These are phyloP conservation scores for Alternaria sp. DNA, from an alignment of 2,329 filamentous ascomycete species.

Conservation along the genomic window DNA sequence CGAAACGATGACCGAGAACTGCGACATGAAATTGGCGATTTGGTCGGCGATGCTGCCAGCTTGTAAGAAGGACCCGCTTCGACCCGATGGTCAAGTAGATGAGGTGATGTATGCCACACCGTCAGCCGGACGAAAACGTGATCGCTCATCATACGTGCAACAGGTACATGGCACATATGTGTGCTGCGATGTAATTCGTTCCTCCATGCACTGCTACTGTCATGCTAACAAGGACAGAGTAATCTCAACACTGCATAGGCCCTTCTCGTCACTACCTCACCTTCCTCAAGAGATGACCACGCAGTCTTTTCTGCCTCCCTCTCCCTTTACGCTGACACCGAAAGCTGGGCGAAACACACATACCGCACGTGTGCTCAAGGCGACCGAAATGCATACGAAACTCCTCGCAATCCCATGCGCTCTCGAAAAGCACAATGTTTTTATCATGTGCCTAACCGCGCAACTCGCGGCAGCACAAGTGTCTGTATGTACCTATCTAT, in stretches of 20 bases:
- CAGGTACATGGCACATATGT: slow-evolving; percentile 81
- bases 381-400: slow-evolving; percentile 76
- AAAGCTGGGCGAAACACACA: slow-evolving; percentile 59
- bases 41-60: slow-evolving; percentile 81
- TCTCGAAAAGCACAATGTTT: slow-evolving; percentile 69
- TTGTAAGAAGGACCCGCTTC: slow-evolving; percentile 72
- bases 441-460: slow-evolving; percentile 39
- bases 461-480: slow-evolving; percentile 39
- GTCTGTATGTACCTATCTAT: slow-evolving; percentile 68
- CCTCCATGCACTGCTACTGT: not conserved
- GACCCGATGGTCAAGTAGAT: slow-evolving; percentile 72
- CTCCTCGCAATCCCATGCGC: slow-evolving; percentile 76
- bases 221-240: slow-evolving; percentile 21
- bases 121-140: not conserved
- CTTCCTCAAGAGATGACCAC: slow-evolving; percentile 39
- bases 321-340: slow-evolving; percentile 56
- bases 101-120: slow-evolving; percentile 69
- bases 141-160: not conserved
- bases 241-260: slow-evolving; percentile 49
- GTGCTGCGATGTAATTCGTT: slow-evolving; percentile 58
- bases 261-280: slow-evolving; percentile 45
- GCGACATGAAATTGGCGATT: slow-evolving; percentile 68
- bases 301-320: slow-evolving; percentile 67
- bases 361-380: slow-evolving; percentile 78
- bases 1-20: slow-evolving; percentile 68